These are phyloP conservation scores for Staphylotrichum tortipilum DNA, from an alignment of 495 filamentous ascomycete species.

Conservation along the genomic window DNA sequence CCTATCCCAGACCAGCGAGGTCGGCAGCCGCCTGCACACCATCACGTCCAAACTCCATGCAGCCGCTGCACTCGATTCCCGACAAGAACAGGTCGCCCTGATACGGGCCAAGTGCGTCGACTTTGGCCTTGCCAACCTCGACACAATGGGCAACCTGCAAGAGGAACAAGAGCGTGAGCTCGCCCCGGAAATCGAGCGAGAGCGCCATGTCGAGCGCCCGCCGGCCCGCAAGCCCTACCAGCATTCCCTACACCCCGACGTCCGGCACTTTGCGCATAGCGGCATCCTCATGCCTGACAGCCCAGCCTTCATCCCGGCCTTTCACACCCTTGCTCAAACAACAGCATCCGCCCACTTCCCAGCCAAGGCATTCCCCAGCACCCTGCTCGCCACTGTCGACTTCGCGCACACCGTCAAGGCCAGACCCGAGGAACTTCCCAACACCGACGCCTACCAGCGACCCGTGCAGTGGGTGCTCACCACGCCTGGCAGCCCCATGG, in stretches of 20 bases:
- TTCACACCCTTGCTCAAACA: slow-evolving; percentile 33
- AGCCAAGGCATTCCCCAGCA: slow-evolving; percentile 26
- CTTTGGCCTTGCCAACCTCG: slow-evolving; percentile 7
- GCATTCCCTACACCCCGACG: slow-evolving; percentile 40
- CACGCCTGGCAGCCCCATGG: slow-evolving; percentile 22
- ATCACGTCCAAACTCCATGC: background rate
- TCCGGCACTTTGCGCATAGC: slow-evolving; percentile 24
- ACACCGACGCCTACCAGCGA: slow-evolving; percentile 46
- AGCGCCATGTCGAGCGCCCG: slow-evolving; percentile 48
- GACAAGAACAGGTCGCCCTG: slow-evolving; percentile 40
- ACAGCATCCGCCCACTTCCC: slow-evolving; percentile 18
- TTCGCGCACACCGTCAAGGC: slow-evolving; percentile 43
- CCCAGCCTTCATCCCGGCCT: slow-evolving; percentile 40
- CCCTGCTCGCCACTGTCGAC: slow-evolving; percentile 47
- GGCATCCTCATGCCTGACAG: slow-evolving; percentile 11
- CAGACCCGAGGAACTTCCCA: background rate
- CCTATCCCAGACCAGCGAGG: background rate
- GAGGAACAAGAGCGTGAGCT: slow-evolving; percentile 69
- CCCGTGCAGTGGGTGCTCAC: slow-evolving; percentile 53
- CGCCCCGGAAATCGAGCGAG: slow-evolving; percentile 52
- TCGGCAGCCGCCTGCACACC: background rate
- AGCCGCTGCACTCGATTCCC: background rate
- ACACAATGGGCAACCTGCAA: slow-evolving; percentile 28
- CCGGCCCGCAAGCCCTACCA: slow-evolving; percentile 21
- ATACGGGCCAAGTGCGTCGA: slow-evolving; percentile 42